Evolutionary conservation across 805 yeast genomes (phyloP).

Genomic region (Lipomyces kockii): DNA sequence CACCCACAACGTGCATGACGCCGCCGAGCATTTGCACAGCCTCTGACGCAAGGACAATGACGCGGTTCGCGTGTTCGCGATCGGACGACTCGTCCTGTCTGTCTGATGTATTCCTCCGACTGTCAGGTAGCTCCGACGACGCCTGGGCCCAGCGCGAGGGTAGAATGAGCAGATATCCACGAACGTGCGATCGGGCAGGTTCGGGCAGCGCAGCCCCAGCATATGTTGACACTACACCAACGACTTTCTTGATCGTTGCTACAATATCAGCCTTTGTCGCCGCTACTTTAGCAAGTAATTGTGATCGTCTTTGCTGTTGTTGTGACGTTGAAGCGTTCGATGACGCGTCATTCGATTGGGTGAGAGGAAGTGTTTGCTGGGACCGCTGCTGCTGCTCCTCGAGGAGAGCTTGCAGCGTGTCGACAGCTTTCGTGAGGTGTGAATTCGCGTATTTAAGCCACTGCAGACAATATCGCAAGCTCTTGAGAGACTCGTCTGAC

Average conservation of each 20-base stretch:
- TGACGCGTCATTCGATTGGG: constrained; percentile 33
- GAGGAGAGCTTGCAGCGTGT: constrained; percentile 61
- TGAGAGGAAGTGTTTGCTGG: constrained; percentile 34
- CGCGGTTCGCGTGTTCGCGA: constrained; percentile 62
- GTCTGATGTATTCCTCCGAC: not conserved
- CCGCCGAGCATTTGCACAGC: constrained; percentile 84
- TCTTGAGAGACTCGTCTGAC: constrained; percentile 72
- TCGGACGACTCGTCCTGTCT: constrained; percentile 20
- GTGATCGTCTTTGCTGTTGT: constrained; percentile 34
- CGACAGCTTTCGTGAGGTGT: constrained; percentile 70
- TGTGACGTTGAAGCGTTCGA: constrained; percentile 1
- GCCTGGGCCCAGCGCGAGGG: constrained; percentile 73
- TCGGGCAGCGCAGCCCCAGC: constrained; percentile 77
- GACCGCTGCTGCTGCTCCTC: constrained; percentile 45
- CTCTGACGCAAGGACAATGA: constrained; percentile 83
- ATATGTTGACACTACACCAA: constrained; percentile 81
- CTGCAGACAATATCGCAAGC: constrained; percentile 78
- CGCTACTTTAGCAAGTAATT: constrained; percentile 37
- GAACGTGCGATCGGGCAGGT: constrained; percentile 77
- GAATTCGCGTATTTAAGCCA: constrained; percentile 79
- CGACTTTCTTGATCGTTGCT: constrained; percentile 85
- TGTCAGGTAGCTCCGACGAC: constrained; percentile 40
- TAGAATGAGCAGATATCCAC: constrained; percentile 73
- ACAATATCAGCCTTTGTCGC: constrained; percentile 78
- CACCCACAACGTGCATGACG: constrained; percentile 82